Conservation (phyloP, 2,329 filamentous ascomycete genomes). For the Malbranchea cinnamomea region DNA sequence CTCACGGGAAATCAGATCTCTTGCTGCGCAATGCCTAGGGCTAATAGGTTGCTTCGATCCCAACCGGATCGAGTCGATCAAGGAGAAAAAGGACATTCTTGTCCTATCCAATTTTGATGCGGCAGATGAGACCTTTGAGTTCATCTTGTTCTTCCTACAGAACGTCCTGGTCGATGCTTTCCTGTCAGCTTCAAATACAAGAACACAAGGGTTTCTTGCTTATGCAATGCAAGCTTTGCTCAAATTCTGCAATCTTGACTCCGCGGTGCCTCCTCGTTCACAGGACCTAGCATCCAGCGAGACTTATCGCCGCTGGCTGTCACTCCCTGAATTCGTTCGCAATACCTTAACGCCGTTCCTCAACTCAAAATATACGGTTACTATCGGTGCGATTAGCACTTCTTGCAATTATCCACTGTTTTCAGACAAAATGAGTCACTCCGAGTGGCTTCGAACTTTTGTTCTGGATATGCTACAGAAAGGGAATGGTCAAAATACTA, state of each 20-base stretch:
- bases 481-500: constrained; percentile 57
- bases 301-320: constrained; percentile 59
- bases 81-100: constrained; percentile 69
- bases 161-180: constrained; percentile 85
- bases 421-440: constrained; percentile 50
- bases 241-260: constrained; percentile 57
- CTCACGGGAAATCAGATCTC: constrained; percentile 49
- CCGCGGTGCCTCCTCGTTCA: constrained; percentile 35
- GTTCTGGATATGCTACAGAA: constrained; percentile 70
- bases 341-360: constrained; percentile 81
- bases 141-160: constrained; percentile 71
- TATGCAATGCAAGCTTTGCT: constrained; percentile 91
- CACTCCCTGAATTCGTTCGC: constrained; percentile 60
- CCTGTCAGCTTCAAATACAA: constrained; percentile 73
- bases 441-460: constrained; percentile 66
- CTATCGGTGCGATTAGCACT: constrained; percentile 39
- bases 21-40: constrained; percentile 72
- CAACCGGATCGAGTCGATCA: constrained; percentile 67
- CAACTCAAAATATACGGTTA: constrained; percentile 66
- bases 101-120: constrained; percentile 75
- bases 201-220: constrained; percentile 77
- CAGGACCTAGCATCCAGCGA: constrained; percentile 42
- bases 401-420: constrained; percentile 66
- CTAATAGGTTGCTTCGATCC: constrained; percentile 84
- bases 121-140: constrained; percentile 65